Evolutionary conservation across 1,139 yeast genomes (phyloP), one percentile per base, ranked within the genome.

Genomic region (Candida sojae): DNA sequence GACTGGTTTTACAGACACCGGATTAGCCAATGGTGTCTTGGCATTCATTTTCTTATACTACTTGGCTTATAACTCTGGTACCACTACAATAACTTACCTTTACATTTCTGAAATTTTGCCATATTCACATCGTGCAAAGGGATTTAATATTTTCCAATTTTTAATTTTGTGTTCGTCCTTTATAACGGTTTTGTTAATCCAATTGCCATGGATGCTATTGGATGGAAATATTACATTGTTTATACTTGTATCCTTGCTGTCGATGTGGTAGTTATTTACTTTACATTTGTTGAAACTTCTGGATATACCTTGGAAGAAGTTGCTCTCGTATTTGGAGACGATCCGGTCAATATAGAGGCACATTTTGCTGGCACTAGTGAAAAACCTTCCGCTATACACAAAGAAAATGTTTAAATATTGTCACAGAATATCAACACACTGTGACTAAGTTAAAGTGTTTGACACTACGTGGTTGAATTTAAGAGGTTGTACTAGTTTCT

Each of bases 181-280:
- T 64, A 57, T 50, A 66, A 66, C 48, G 66, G 80, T 39, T 82
- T 75, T 58, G 83, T 80, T 46, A 80, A 80, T 57, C 80, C 86
- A 5, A 72, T 82, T 57, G 87, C 85, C 30, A 75, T 82, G 81
- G 82, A 74, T 50, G 77, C 77, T 32, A 77, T 82, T 53, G 71
- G 70, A 37, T 82, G 85, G 84, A 80, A 77, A 58, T 82, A 80
- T 66, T 82, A 82, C 61, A 79, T 82, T 54, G 83, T 82, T 8
- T 81, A 63, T 62, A 66, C 77, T 54, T 68, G 75, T 60, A 57
- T 69, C 36, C 57, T 75, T 42, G 69, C 63, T 1, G 72, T 70
- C 40, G 79, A 75, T 53, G 54, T 71, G 17, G 49, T 60, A 9
- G 61, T 73, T 31, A 75, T 73, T 35, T 70, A 61, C 57, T 70